phyloP scores from a whole-genome alignment of 2,329 filamentous ascomycete genomes.

The Pestalotiopsis fici region DNA sequence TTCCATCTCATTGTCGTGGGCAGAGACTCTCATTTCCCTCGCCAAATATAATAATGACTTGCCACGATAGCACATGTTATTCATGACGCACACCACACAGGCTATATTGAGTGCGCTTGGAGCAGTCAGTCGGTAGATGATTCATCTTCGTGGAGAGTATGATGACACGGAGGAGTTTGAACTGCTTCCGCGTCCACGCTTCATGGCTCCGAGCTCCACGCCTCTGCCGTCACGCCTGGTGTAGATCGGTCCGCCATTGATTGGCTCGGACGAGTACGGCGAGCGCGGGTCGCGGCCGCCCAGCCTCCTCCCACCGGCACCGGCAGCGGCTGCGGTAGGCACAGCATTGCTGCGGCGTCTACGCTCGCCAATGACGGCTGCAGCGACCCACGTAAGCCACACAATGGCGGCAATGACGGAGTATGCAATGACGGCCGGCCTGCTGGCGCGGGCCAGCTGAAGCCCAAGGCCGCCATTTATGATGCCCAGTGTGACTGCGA shows the following conservation, averaged over 20 bases:
- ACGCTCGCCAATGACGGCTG: constrained; percentile 32
- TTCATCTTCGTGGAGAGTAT: background rate
- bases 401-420: constrained; percentile 37
- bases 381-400: constrained; percentile 36
- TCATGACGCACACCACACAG: background rate
- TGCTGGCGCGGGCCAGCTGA: constrained; percentile 31
- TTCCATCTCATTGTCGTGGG: too few relatives aligned
- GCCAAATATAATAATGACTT: too few relatives aligned
- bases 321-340: background rate
- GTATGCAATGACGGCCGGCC: constrained; percentile 34
- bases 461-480: constrained; percentile 47
- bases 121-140: background rate
- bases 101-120: background rate
- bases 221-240: background rate
- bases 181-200: background rate
- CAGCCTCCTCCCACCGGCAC: background rate
- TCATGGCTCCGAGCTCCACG: background rate
- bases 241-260: constrained; percentile 5
- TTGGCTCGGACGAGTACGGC: constrained; percentile 16
- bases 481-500: constrained; percentile 40
- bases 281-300: constrained; percentile 11
- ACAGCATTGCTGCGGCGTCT: constrained; percentile 2
- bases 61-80: background rate
- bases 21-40: too few relatives aligned
- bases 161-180: background rate